Base-by-base conservation (phyloP, 306 rosid species). In the Quercus ilex region DNA sequence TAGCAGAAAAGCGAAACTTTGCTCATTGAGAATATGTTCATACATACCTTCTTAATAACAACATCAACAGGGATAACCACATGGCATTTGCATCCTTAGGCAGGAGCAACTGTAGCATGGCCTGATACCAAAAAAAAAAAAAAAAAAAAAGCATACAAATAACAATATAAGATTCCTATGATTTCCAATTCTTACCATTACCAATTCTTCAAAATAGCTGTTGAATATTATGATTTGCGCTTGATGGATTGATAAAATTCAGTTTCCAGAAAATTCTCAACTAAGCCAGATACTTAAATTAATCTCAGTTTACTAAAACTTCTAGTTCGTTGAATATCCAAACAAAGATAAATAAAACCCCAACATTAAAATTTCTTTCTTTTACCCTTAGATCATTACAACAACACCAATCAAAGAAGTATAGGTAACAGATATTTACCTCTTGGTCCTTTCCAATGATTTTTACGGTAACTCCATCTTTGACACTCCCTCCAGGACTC, bases 401-500 rank as follows among this genome's bases (percentile, higher is more conserved):
- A 56, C 55, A 11, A 75, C 41, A 38, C 15, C 28, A 75, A 55
- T 3, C 69, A 51, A 49, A 49, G 12, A 31, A 30, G 18, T 17
- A 31, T 6, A 65, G 33, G 21, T 3, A 17, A 31, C 28, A 74
- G 69, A 38, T 74, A 20, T 55, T 73, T 26, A 93, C 97, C 38
- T 33, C 38, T 5, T 33, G 38, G 38, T 33, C 38, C 96, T 92
- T 79, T 88, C 7, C 85, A 75, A 92, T 92, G 30, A 92, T 90
- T 81, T 92, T 81, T 68, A 92, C 86, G 0, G 98, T 0, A 23
- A 23, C 99, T 19, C 99, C 90, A 59, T 92, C 99, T 70, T 95
- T 95, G 63, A 95, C 98, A 71, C 99, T 92, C 31, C 98, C 98
- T 71, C 99, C 99, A 0, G 98, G 98, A 68, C 92, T 95, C 89